These are phyloP conservation scores for Suillus lakei DNA, from an alignment of 768 basidiomycete genomes.

Conservation along the genomic window DNA sequence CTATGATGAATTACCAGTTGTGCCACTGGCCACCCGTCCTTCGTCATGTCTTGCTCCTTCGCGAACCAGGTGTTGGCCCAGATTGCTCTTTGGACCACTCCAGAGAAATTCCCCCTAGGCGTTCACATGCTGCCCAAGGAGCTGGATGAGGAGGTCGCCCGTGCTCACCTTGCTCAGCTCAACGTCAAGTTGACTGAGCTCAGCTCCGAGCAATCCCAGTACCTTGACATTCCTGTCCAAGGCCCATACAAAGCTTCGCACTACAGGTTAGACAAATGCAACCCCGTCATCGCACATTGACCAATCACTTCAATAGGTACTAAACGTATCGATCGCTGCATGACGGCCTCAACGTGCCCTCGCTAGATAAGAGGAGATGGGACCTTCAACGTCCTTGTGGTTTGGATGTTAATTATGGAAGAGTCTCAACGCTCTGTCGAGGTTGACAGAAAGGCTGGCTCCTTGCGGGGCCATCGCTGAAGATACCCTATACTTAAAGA, in stretches of 20 bases:
- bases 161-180: slow-evolving; percentile 89
- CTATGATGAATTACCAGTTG: slow-evolving; percentile 53
- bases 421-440: slow-evolving; percentile 49
- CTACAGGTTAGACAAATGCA: slow-evolving; percentile 53
- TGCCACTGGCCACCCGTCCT: slow-evolving; percentile 98
- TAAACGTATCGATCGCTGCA: slow-evolving; percentile 26
- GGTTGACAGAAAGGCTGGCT: slow-evolving; percentile 24
- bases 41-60: slow-evolving; percentile 99
- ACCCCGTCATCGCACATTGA: no score
- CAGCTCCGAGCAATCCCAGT: slow-evolving; percentile 74
- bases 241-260: slow-evolving; percentile 81
- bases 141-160: slow-evolving; percentile 98
- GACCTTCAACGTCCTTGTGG: slow-evolving; percentile 70
- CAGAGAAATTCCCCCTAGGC: slow-evolving; percentile 91
- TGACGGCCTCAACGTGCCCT: slow-evolving; percentile 84
- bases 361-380: slow-evolving; percentile 57
- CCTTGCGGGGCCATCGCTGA: slow-evolving; percentile 5
- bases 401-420: slow-evolving; percentile 54
- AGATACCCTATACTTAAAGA: slow-evolving; percentile 20
- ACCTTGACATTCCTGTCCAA: slow-evolving; percentile 86
- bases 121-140: slow-evolving; percentile 99
- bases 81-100: slow-evolving; percentile 96
- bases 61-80: slow-evolving; percentile 98
- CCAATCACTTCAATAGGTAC: slow-evolving; percentile 29
- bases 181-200: slow-evolving; percentile 93